A percentile compares a stretch with the other conserved stretches of the same genome.
Conservation (phyloP, 129 eudicot genomes). For the Smallanthus sonchifolius region DNA sequence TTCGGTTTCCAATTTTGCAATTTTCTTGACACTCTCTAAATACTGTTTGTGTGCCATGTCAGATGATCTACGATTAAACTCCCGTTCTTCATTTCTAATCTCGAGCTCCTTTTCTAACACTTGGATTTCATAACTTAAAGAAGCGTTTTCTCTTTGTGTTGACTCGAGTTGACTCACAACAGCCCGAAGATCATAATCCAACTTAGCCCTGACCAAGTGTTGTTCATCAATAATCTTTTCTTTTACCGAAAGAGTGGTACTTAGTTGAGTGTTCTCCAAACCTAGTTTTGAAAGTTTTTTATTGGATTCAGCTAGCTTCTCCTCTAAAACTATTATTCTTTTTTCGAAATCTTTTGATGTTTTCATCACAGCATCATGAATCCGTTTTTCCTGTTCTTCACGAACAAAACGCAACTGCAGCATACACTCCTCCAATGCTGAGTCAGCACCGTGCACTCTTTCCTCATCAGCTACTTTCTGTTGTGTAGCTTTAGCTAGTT, state of each 20-base stretch:
- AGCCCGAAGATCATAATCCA: constrained; percentile 51
- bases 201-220: constrained; percentile 32
- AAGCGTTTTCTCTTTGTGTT: constrained; percentile 63
- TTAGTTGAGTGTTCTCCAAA: constrained; percentile 55
- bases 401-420: constrained; percentile 78
- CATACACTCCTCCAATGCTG: constrained; percentile 83
- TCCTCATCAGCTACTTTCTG: constrained; percentile 61
- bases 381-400: constrained; percentile 74
- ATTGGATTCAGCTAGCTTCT: constrained; percentile 49
- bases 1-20: constrained; percentile 71
- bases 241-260: constrained; percentile 46
- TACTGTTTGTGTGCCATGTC: constrained; percentile 70
- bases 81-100: constrained; percentile 83
- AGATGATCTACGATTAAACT: constrained; percentile 60
- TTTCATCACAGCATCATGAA: constrained; percentile 54
- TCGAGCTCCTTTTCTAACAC: constrained; percentile 83
- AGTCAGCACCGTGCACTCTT: constrained; percentile 49
- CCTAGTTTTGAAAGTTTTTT: constrained; percentile 39
- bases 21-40: constrained; percentile 60
- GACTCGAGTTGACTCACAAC: constrained; percentile 52
- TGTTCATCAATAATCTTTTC: constrained; percentile 56
- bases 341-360: constrained; percentile 59
- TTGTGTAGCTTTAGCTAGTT: constrained; percentile 56
- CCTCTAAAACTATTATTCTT: constrained; percentile 35
- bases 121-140: constrained; percentile 67